Evolutionary conservation across 2,329 filamentous ascomycete genomes (phyloP).

Genomic region (Helotiales sp.): DNA sequence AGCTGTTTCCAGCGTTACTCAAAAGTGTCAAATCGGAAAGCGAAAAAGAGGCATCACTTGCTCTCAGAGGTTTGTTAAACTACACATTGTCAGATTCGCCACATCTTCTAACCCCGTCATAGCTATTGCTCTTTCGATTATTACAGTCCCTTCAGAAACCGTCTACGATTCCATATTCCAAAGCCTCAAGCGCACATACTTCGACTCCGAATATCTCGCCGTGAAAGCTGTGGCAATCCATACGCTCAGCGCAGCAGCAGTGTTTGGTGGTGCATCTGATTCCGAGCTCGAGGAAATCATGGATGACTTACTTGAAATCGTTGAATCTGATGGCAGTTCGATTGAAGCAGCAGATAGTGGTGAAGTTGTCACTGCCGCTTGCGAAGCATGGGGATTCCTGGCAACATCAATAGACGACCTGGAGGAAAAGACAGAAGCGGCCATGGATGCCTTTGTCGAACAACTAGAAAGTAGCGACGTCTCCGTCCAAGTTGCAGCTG

Average conservation of each 20-base stretch:
- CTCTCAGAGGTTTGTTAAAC: conserved; percentile 57
- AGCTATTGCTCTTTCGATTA: conserved; percentile 66
- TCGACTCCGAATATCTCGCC: conserved; percentile 59
- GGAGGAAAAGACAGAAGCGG: conserved; percentile 65
- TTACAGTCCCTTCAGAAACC: conserved; percentile 64
- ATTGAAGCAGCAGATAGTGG: conserved; percentile 66
- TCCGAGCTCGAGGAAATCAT: conserved; percentile 67
- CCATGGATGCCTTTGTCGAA: conserved; percentile 71
- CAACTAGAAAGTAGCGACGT: conserved; percentile 68
- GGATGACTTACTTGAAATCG: conserved; percentile 69
- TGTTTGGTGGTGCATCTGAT: conserved; percentile 68
- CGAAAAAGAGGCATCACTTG: conserved; percentile 65
- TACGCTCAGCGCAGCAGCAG: conserved; percentile 62
- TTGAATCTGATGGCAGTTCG: conserved; percentile 69
- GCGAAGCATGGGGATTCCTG: conserved; percentile 72
- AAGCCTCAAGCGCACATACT: conserved; percentile 62
- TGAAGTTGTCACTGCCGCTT: conserved; percentile 65
- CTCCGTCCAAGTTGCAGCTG: conserved; percentile 69
- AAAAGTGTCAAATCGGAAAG: conserved; percentile 67
- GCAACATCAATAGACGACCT: conserved; percentile 70
- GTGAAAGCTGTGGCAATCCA: conserved; percentile 72
- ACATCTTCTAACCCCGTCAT: conserved; percentile 12
- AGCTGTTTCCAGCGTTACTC: conserved; percentile 63
- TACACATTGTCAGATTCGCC: neutral
- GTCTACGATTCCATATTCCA: conserved; percentile 63